phyloP scores from a whole-genome alignment of 139 green algal genomes.

The Asterochloris sp. region DNA sequence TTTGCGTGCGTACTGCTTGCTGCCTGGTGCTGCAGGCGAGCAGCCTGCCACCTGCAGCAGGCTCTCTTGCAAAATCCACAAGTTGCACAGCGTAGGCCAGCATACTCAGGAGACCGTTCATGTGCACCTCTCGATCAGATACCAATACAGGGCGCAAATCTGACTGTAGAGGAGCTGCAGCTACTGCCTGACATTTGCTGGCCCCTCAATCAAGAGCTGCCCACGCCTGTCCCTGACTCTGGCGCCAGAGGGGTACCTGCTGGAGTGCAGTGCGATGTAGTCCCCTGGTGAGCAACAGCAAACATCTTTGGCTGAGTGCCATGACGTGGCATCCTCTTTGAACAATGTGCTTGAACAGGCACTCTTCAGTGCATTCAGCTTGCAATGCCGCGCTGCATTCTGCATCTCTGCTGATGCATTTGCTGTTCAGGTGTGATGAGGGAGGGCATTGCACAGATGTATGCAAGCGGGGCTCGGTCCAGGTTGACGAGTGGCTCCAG shows the following conservation, averaged over 20 bases:
- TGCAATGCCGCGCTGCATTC: neutral
- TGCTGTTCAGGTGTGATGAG: conserved; percentile 45
- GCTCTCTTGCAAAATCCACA: no score
- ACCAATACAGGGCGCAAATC: neutral
- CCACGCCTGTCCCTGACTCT: neutral
- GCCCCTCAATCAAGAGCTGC: conserved; percentile 7
- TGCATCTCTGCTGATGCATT: neutral
- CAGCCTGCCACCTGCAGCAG: no score
- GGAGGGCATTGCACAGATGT: conserved; percentile 50
- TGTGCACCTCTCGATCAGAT: no score
- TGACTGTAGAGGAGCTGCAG: conserved; percentile 25
- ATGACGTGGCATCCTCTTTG: no score
- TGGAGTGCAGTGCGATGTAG: conserved; percentile 32
- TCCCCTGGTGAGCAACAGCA: conserved; percentile 28
- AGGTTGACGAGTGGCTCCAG: conserved; percentile 48
- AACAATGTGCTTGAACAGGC: neutral
- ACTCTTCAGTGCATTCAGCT: neutral
- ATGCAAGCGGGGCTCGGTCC: conserved; percentile 54
- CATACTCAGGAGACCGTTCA: no score
- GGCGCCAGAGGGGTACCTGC: conserved; percentile 30
- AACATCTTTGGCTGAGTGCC: neutral
- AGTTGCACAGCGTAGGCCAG: no score
- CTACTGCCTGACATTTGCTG: conserved; percentile 37
- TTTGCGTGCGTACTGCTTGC: no score
- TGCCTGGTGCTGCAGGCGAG: no score